Evolutionary conservation across 495 filamentous ascomycete genomes (phyloP).

Genomic region (Cladorrhinum samala): DNA sequence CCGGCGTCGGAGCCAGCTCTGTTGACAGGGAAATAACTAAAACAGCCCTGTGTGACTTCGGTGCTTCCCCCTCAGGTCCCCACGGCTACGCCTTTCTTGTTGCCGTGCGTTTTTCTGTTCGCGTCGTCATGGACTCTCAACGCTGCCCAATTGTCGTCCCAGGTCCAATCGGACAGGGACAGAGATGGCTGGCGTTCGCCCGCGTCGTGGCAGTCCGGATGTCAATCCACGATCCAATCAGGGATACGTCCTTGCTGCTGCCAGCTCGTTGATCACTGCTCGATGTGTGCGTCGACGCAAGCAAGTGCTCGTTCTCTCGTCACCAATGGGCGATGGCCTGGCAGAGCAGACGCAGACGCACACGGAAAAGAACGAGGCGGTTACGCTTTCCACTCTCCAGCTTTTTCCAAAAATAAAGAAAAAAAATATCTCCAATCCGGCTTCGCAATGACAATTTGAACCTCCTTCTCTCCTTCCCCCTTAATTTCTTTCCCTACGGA

Average conservation of each 20-base stretch:
- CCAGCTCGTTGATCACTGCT: constrained; percentile 4
- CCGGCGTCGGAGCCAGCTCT: background rate
- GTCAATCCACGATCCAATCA: constrained; percentile 9
- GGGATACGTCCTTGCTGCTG: background rate
- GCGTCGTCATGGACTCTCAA: constrained; percentile 8
- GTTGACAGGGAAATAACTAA: background rate
- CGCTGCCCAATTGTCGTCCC: constrained; percentile 6
- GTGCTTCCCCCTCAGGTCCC: background rate
- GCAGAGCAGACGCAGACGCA: background rate
- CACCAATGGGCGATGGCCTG: background rate
- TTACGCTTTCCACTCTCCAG: background rate
- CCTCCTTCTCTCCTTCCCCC: constrained; percentile 4
- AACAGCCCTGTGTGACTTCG: background rate
- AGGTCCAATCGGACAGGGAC: constrained; percentile 11
- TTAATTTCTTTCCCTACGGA: background rate
- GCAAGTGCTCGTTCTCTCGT: constrained; percentile 3
- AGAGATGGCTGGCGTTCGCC: background rate
- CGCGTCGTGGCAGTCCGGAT: constrained; percentile 10
- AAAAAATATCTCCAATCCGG: background rate
- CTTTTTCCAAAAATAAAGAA: background rate
- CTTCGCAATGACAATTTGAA: background rate
- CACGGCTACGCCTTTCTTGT: background rate
- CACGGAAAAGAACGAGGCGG: background rate
- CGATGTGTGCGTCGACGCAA: background rate
- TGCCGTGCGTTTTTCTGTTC: constrained; percentile 1